phyloP scores from a whole-genome alignment of 2,329 filamentous ascomycete genomes.

The Exophiala dermatitidis region DNA sequence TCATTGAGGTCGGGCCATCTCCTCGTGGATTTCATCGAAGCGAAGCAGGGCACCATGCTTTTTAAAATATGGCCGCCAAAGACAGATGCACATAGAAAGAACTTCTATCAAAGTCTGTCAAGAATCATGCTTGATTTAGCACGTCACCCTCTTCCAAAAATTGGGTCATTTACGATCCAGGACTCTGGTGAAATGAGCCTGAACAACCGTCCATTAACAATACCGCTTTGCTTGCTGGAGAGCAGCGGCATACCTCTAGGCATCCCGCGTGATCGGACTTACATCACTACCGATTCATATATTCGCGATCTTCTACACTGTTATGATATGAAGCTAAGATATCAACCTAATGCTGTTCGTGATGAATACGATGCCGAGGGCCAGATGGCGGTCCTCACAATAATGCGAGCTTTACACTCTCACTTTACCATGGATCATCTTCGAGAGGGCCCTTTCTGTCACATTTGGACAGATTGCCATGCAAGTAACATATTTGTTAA shows the following conservation, averaged over 20 bases:
- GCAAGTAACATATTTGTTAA: constrained; percentile 31
- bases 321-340: constrained; percentile 27
- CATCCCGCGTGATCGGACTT: constrained; percentile 27
- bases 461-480: constrained; percentile 37
- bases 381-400: constrained; percentile 27
- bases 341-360: constrained; percentile 28
- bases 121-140: constrained; percentile 1
- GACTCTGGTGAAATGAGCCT: constrained; percentile 25
- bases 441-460: constrained; percentile 33
- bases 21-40: constrained; percentile 20
- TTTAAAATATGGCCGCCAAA: constrained; percentile 3
- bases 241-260: constrained; percentile 21
- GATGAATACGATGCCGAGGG: constrained; percentile 7
- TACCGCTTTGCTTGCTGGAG: constrained; percentile 6
- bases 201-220: constrained; percentile 7
- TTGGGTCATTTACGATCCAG: constrained; percentile 24
- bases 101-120: neutral
- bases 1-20: constrained; percentile 14
- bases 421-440: constrained; percentile 30
- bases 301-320: constrained; percentile 27
- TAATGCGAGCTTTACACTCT: constrained; percentile 26
- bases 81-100: neutral
- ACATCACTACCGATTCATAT: constrained; percentile 27
- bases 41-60: constrained; percentile 18
- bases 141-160: constrained; percentile 1